A percentile compares a stretch with the other conserved stretches of the same genome.
Conservation (phyloP, 2,329 filamentous ascomycete genomes). For the Beauveria sp. region DNA sequence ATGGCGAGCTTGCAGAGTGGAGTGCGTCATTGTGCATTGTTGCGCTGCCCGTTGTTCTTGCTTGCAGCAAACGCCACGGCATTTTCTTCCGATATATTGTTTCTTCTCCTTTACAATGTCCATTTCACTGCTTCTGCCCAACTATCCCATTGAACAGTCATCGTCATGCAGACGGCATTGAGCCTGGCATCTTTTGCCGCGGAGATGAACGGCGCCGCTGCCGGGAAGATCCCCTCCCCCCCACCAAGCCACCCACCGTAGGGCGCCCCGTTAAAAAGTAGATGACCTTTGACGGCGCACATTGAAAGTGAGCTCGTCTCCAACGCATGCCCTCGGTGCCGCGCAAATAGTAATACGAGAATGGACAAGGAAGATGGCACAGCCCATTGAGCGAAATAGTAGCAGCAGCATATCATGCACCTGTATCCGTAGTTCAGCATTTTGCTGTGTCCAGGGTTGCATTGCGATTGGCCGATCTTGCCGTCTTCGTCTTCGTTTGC, state of each 20-base stretch:
- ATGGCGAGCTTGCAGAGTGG: background rate
- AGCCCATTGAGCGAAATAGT: too few relatives aligned
- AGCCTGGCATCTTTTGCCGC: background rate
- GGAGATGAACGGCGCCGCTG: background rate
- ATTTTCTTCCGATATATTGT: too few relatives aligned
- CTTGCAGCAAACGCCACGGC: background rate
- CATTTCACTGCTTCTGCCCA: too few relatives aligned
- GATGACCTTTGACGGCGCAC: background rate
- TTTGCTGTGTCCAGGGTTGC: background rate
- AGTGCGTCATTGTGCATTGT: background rate
- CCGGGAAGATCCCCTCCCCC: background rate
- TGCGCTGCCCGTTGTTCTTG: background rate
- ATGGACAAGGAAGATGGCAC: too few relatives aligned
- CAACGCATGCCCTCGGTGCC: too few relatives aligned
- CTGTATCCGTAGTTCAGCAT: too few relatives aligned
- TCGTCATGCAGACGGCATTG: too few relatives aligned
- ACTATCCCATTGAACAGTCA: too few relatives aligned
- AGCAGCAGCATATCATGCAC: too few relatives aligned
- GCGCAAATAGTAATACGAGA: too few relatives aligned
- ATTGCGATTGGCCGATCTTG: background rate
- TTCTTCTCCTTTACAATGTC: too few relatives aligned
- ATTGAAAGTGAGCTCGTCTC: too few relatives aligned
- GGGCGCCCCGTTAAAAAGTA: background rate
- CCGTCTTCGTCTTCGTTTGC: background rate
- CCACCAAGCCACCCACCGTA: background rate